Base-by-base conservation (phyloP, 305 asterid species). In the Ilex paraguariensis region DNA sequence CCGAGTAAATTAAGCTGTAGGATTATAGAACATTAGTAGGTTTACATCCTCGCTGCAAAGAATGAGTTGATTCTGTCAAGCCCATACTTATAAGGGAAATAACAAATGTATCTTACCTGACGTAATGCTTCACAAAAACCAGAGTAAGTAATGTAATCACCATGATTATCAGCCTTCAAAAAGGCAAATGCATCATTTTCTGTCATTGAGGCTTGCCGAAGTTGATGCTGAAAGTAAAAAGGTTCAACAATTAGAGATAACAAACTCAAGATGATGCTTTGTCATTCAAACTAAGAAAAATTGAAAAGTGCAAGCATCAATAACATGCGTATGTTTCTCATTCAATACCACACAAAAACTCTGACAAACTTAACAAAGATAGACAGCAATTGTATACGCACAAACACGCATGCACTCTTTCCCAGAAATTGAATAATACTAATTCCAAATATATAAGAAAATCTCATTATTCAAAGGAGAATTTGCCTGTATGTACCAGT, bases 121-220 rank as follows among this genome's bases (percentile, higher is more conserved):
- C 88, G 76, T 42, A 93, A 59, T 51, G 97, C 96, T 81, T 90
- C 96, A 73, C 96, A 85, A 70, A 92, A 92, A 65, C 85, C 96
- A 3, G 75, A 50, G 79, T 69, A 86, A 13, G 98, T 80, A 65
- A 87, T 84, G 73, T 72, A 90, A 79, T 89, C 95, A 57, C 91
- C 90, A 12, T 77, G 73, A 53, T 84, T 81, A 53, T 89, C 95
- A 32, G 86, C 94, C 82, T 87, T 92, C 54, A 92, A 79, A 65
- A 85, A 87, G 60, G 87, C 92, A 73, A 85, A 93, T 36, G 99
- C 96, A 67, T 78, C 86, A 2, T 90, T 82, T 75, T 82, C 95
- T 4, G 96, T 90, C 77, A 90, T 73, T 3, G 92, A 93, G 60
- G 97, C 94, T 66, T 94, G 82, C 72, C 84, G 74, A 54, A 93